Base-by-base conservation (phyloP, 768 basidiomycete genomes). In the Calocybe cyanea region DNA sequence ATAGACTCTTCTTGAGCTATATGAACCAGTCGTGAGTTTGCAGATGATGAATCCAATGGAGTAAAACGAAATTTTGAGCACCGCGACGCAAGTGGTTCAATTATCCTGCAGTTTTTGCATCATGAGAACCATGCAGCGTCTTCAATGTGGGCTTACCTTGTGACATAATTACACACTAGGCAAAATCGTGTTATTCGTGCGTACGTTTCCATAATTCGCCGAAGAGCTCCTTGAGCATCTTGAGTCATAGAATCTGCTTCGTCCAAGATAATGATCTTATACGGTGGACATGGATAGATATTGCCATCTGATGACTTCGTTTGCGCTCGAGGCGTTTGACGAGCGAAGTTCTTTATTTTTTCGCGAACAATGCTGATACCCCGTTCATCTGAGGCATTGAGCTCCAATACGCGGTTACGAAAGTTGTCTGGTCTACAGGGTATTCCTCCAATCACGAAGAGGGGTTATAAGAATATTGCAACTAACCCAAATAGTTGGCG, bases 221-320 rank as follows among this genome's bases (percentile, higher is more conserved):
- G 77, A 32, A 99, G 72, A 0, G 96, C 96, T 25, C 87, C 93
- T 63, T 99, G 96, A 4, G 96, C 96, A 61, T 99, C 96, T 68
- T 98, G 95, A 4, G 96, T 99, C 96, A 99, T 99, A 4, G 92
- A 95, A 64, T 99, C 96, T 17, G 96, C 96, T 67, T 99, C 96
- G 57, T 99, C 96, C 19, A 99, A 80, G 51, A 99, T 98, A 60
- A 99, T 87, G 53, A 99, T 95, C 63, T 99, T 99, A 74, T 91
- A 99, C 0, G 96, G 96, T 11, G 96, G 96, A 62, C 90, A 95
- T 35, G 94, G 95, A 60, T 97, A 98, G 34, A 72, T 77, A 59
- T 87, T 87, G 18, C 83, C 83, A 52, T 90, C 86, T 0, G 85
- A 85, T n/a, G 84, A 70, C 8, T 72, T 65, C 11, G 77, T 63